Percentiles rank a stretch among this genome's conserved stretches.
phyloP scores from a whole-genome alignment of 1,284 basidiomycete species.

The Pseudozyma flocculosa region DNA sequence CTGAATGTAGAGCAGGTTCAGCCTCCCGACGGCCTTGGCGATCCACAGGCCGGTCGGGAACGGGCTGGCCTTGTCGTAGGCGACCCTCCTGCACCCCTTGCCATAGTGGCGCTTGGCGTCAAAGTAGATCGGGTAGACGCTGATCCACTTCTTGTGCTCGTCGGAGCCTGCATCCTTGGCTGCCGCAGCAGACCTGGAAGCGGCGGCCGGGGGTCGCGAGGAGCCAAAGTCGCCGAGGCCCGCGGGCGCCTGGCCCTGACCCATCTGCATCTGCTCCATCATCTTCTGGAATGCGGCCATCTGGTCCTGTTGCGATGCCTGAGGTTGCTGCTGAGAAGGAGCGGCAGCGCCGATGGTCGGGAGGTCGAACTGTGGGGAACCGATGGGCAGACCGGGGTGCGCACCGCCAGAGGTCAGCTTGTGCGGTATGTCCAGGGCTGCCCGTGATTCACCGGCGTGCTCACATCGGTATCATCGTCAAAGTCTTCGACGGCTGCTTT shows the following conservation, averaged over 20 bases:
- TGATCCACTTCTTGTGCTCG: constrained; percentile 73
- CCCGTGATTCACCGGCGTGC: no score
- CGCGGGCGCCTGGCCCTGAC: constrained; percentile 13
- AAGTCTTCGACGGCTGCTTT: constrained; percentile 54
- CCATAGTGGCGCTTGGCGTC: constrained; percentile 88
- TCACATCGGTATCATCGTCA: constrained; percentile 57
- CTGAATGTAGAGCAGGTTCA: constrained; percentile 78
- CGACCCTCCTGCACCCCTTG: constrained; percentile 77
- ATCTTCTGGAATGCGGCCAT: constrained; percentile 47
- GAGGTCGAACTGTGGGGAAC: constrained; percentile 40
- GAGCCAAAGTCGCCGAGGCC: constrained; percentile 27
- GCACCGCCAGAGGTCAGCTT: no score
- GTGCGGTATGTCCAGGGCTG: no score
- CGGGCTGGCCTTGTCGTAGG: constrained; percentile 79
- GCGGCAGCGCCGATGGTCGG: constrained; percentile 27
- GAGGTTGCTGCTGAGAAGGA: constrained; percentile 8
- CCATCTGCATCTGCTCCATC: constrained; percentile 40
- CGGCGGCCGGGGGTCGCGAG: constrained; percentile 10
- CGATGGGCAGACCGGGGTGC: no score
- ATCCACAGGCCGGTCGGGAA: constrained; percentile 92
- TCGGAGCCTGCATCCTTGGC: constrained; percentile 17
- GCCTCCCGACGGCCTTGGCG: constrained; percentile 73
- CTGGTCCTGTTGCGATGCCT: constrained; percentile 31
- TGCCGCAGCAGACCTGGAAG: constrained; percentile 10
- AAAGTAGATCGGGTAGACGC: constrained; percentile 93